Evolutionary conservation across 2,329 filamentous ascomycete genomes (phyloP).

Genomic region (Dryadomyces quercivorus): DNA sequence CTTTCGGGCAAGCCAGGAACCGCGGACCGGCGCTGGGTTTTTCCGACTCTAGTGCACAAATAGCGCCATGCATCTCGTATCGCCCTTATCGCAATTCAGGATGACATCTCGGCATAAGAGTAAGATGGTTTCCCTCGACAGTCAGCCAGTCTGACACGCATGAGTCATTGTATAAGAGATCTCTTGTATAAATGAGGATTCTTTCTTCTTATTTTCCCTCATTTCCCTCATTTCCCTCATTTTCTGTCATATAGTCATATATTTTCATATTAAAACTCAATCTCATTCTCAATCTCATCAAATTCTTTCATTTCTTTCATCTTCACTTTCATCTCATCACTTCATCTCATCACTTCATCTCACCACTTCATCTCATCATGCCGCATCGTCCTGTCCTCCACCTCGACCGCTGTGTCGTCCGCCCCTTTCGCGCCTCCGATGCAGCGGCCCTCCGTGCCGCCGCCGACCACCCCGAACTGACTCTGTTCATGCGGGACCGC

Average conservation of each 20-base stretch:
- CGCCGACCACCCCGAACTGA: conserved; percentile 27
- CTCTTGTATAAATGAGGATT: no score
- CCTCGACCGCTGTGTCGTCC: conserved; percentile 23
- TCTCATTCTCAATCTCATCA: no score
- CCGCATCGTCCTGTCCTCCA: conserved; percentile 15
- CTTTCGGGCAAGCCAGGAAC: conserved; percentile 6
- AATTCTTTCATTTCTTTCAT: not conserved
- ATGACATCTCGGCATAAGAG: not conserved
- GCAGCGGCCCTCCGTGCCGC: conserved; percentile 20
- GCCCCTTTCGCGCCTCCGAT: conserved; percentile 27
- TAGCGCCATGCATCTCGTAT: no score
- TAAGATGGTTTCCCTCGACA: no score
- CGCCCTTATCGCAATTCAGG: no score
- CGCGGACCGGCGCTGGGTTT: conserved; percentile 1
- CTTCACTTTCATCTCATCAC: not conserved
- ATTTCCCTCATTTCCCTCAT: no score
- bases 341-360: not conserved
- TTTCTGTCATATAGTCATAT: not conserved
- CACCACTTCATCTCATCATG: not conserved
- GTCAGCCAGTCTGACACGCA: no score
- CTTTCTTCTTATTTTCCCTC: no score
- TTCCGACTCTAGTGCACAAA: not conserved
- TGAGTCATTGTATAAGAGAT: no score
- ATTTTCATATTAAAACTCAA: no score
- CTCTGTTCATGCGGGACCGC: conserved; percentile 26